Evolutionary conservation across 2,329 filamentous ascomycete genomes (phyloP).

Genomic region (Ceratocystis smalleyi): DNA sequence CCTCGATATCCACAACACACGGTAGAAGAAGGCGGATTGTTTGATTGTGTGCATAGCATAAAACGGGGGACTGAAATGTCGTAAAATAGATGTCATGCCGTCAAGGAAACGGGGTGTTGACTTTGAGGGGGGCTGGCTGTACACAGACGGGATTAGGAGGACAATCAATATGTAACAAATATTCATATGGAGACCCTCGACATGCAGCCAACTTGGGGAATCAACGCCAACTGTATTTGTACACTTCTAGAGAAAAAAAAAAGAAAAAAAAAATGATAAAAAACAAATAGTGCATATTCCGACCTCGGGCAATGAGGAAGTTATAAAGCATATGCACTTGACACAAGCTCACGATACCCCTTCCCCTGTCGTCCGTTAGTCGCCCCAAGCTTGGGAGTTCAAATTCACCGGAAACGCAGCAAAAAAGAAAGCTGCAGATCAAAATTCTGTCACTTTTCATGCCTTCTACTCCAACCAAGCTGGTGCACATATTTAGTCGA

Average conservation of each 20-base stretch:
- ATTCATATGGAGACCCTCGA: not conserved
- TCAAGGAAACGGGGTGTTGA: not conserved
- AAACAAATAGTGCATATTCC: not conserved
- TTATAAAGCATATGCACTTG: not conserved
- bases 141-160: conserved; percentile 7
- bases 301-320: not conserved
- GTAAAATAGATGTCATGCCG: not conserved
- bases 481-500: conserved; percentile 39
- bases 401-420: not conserved
- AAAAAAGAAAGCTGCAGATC: conserved; percentile 15
- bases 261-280: conserved; percentile 7
- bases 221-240: conserved; percentile 13
- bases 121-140: conserved; percentile 3
- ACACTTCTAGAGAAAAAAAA: conserved; percentile 14
- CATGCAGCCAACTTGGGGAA: not conserved
- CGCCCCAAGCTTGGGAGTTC: not conserved
- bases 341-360: not conserved
- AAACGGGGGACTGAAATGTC: not conserved
- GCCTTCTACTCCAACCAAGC: not conserved
- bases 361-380: not conserved
- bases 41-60: not conserved
- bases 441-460: not conserved
- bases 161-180: not conserved
- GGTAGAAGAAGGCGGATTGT: conserved; percentile 23
- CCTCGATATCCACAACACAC: conserved; percentile 68